phyloP scores from a whole-genome alignment of 345 rosid species.

The Moricandia arvensis region DNA sequence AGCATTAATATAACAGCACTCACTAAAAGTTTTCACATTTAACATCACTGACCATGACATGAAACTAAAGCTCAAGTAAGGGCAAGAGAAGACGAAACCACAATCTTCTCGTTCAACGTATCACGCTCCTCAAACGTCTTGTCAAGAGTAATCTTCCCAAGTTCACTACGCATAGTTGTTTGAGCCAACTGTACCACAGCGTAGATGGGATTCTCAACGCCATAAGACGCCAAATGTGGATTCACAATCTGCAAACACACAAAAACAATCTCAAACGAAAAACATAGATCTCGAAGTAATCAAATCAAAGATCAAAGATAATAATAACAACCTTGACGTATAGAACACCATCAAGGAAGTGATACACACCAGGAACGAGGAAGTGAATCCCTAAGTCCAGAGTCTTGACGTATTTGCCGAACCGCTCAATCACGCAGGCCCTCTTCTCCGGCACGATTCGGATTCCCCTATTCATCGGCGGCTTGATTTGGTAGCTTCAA shows the following conservation, averaged over 20 bases:
- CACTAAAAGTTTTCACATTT: neutral
- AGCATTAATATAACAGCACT: neutral
- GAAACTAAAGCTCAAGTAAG: neutral
- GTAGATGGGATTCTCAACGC: slow-evolving; percentile 89
- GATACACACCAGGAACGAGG: slow-evolving; percentile 79
- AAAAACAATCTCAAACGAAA: neutral
- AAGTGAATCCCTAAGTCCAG: slow-evolving; percentile 83
- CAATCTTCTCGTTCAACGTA: slow-evolving; percentile 86
- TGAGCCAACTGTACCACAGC: slow-evolving; percentile 93
- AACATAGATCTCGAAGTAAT: neutral
- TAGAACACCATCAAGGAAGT: slow-evolving; percentile 90
- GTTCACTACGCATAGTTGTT: slow-evolving; percentile 97
- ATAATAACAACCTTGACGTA: slow-evolving; percentile 65
- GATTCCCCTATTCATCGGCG: slow-evolving; percentile 91
- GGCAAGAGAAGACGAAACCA: slow-evolving; percentile 50
- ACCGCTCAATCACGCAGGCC: slow-evolving; percentile 86
- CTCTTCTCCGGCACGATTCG: slow-evolving; percentile 85
- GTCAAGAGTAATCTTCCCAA: slow-evolving; percentile 94
- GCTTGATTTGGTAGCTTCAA: slow-evolving; percentile 61
- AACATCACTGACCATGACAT: neutral
- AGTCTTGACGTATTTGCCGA: slow-evolving; percentile 78
- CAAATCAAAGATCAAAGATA: neutral
- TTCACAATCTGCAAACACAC: slow-evolving; percentile 65
- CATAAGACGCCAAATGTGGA: slow-evolving; percentile 84
- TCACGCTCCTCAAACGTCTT: slow-evolving; percentile 97